A percentile compares a stretch with the other conserved stretches of the same genome.
Conservation (phyloP, 768 basidiomycete genomes). For the Tulasnella sp. region DNA sequence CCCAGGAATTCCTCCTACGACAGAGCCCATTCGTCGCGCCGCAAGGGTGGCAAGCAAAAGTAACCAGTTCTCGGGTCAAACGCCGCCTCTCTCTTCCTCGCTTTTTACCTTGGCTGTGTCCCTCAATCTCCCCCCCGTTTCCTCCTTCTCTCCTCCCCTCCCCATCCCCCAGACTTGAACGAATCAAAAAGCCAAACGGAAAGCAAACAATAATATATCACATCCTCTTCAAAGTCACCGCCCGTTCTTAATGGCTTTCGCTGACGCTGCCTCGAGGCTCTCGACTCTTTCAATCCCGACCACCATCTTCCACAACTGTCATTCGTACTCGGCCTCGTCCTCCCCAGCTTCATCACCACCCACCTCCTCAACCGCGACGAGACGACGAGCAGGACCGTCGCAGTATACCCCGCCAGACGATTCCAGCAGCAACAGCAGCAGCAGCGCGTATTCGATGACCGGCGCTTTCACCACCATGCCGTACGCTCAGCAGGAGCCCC, state of each 20-base stretch:
- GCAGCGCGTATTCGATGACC: neutral
- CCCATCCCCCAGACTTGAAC: neutral
- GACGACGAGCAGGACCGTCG: neutral
- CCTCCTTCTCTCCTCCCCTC: neutral
- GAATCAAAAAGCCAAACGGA: neutral
- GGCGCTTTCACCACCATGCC: neutral
- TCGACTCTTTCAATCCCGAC: conserved; percentile 11
- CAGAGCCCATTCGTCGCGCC: neutral
- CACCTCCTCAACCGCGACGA: neutral
- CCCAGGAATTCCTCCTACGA: neutral
- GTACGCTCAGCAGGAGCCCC: neutral
- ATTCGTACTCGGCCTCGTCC: neutral
- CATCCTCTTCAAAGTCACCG: neutral
- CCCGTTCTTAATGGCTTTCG: neutral
- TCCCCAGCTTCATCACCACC: neutral
- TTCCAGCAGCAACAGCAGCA: neutral
- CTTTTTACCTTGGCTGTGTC: conserved; percentile 12
- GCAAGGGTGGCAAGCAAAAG: neutral
- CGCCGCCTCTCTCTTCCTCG: neutral
- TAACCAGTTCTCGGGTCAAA: neutral
- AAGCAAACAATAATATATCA: neutral
- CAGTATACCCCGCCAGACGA: conserved; percentile 4
- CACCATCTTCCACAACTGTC: neutral
- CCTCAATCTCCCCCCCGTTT: conserved; percentile 3
- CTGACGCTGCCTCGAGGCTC: conserved; percentile 2